Evolutionary conservation across 2,329 filamentous ascomycete genomes (phyloP).

Genomic region (Acrocalymma vagum): DNA sequence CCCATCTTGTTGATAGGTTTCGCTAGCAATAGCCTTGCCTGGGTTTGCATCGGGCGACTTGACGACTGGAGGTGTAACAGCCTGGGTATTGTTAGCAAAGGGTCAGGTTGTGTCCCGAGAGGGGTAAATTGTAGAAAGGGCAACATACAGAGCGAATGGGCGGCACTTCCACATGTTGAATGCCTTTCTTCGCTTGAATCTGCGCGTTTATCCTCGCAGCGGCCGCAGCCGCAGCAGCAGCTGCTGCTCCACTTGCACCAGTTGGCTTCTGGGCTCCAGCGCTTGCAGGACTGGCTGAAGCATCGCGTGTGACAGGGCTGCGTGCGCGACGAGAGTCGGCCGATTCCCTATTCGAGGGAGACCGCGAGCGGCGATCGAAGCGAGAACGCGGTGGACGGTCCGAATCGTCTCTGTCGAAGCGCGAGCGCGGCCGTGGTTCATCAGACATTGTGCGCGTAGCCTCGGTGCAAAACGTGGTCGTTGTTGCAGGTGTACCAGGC

Average conservation of each 20-base stretch:
- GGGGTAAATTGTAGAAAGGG: not conserved
- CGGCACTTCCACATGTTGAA: constrained; percentile 89
- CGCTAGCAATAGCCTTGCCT: constrained; percentile 66
- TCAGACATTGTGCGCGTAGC: constrained; percentile 70
- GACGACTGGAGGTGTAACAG: constrained; percentile 58
- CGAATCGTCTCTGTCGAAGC: constrained; percentile 91
- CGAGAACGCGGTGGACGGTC: constrained; percentile 70
- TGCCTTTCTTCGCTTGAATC: constrained; percentile 74
- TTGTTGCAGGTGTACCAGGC: constrained; percentile 6
- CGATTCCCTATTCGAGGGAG: constrained; percentile 70
- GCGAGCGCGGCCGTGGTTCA: constrained; percentile 84
- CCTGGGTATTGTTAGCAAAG: constrained; percentile 41
- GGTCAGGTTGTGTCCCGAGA: no score
- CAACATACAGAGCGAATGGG: constrained; percentile 71
- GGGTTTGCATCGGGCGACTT: constrained; percentile 63
- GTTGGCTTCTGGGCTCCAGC: constrained; percentile 62
- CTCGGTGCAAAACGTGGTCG: not conserved
- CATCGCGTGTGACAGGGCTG: constrained; percentile 73
- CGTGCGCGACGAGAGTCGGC: constrained; percentile 80
- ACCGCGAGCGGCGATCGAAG: constrained; percentile 75
- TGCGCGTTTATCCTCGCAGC: constrained; percentile 59
- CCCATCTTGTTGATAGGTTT: constrained; percentile 93
- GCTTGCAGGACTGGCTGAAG: constrained; percentile 54
- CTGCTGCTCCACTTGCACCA: constrained; percentile 71
- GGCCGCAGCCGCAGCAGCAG: constrained; percentile 83